Evolutionary conservation across 2,329 filamentous ascomycete species (phyloP), one percentile per base, ranked within the genome.

Genomic region (Penicillium sclerotigenum): DNA sequence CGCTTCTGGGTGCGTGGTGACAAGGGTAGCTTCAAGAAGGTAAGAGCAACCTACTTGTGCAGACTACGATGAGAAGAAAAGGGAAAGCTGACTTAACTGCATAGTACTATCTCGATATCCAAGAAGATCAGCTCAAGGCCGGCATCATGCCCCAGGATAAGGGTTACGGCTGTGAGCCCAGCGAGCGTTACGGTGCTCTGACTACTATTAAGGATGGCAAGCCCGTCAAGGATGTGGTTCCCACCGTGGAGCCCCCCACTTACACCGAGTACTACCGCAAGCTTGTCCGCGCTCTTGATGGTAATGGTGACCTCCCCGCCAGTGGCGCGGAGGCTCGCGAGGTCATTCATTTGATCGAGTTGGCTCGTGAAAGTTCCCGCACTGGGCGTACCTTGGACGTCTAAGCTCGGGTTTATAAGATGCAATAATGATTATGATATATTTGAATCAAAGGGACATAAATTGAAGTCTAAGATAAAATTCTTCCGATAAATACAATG

Each of bases 1-100:
- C 79, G 89, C 37, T 93, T 87, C 78, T 92, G 89, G 89, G 79
- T 92, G 10, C 80, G 89, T 26, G 90, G 90, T 22, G 83, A 83
- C 18, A 85, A 87, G 73, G 90, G 88, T 0, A 88, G 83, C 67
- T 93, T 87, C 74, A 87, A 83, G 77, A 93, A 92, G 79, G 75
- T 77, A 37, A 79, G 81, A 45, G n/a, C 5, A 16, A 16, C 37
- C 16, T 26, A 52, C 16, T 16, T 24, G 20, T 7, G 18, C 26
- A 26, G 6, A 31, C 26, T 16, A 3, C 14, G 7, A 26, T n/a
- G 6, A 16, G 10, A 24, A 13, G 16, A 14, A 51, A 33, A 26
- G 1, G 1, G 2, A 13, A 16, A 8, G 14, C 29, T 36, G 29
- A 48, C 18, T 20, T 47, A 22, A 42, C 29, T 29, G 3, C 20